phyloP scores from a whole-genome alignment of 257 asterid genomes.

The Forsythia viridissima region DNA sequence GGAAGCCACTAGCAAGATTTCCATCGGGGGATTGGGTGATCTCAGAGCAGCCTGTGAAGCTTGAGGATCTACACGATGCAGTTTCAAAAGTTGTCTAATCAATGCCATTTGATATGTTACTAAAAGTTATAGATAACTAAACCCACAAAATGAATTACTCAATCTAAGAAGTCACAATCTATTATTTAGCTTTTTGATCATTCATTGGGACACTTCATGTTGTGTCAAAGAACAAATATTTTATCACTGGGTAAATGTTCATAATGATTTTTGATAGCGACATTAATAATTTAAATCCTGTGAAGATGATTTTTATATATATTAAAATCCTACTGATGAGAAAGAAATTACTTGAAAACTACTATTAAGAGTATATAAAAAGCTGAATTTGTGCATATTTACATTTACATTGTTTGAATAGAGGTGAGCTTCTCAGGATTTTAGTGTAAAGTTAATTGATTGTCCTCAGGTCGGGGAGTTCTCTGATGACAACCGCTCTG shows the following conservation, averaged over 20 bases:
- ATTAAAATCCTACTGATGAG: background rate
- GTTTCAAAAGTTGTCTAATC: constrained; percentile 69
- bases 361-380: background rate
- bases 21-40: constrained; percentile 91
- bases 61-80: constrained; percentile 78
- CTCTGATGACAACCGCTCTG: constrained; percentile 95
- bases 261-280: constrained; percentile 6
- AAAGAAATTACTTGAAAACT: background rate
- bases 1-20: constrained; percentile 92
- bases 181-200: background rate
- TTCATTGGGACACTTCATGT: constrained; percentile 6
- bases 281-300: background rate
- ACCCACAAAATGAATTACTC: background rate
- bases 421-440: constrained; percentile 15
- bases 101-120: background rate
- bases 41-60: constrained; percentile 69
- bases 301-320: background rate
- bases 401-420: background rate
- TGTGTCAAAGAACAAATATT: background rate
- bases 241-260: constrained; percentile 7
- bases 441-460: constrained; percentile 24
- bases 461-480: constrained; percentile 84
- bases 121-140: background rate
- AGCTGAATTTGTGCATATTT: background rate
- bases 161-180: background rate